phyloP scores from a whole-genome alignment of 129 eudicot genomes.

The Lactuca sativa region DNA sequence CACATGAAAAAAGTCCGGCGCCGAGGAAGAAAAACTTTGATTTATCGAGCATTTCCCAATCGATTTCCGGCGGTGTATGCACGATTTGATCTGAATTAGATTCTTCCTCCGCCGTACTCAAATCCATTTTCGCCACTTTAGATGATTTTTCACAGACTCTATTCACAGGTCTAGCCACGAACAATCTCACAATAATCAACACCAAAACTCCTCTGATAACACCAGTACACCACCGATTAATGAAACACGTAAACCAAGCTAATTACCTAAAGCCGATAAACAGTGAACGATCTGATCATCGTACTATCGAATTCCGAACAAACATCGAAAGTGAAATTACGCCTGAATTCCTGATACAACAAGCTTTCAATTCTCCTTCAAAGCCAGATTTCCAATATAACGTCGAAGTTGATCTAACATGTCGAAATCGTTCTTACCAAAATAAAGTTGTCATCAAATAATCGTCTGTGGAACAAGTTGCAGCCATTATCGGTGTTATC shows the following conservation, averaged over 20 bases:
- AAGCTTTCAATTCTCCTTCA: constrained; percentile 32
- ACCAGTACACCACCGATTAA: not conserved
- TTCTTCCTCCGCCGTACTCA: constrained; percentile 55
- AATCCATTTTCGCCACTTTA: constrained; percentile 63
- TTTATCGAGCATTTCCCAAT: constrained; percentile 90
- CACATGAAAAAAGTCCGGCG: constrained; percentile 83
- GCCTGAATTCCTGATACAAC: not conserved
- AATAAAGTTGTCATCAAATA: constrained; percentile 12
- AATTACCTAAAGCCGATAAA: constrained; percentile 8
- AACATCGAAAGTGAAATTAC: not conserved
- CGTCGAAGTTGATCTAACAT: constrained; percentile 42
- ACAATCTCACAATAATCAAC: constrained; percentile 14
- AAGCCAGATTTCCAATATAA: constrained; percentile 31
- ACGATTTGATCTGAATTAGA: constrained; percentile 41
- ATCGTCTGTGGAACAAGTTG: constrained; percentile 8
- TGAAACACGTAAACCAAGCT: not conserved
- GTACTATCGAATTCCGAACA: not conserved
- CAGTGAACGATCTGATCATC: constrained; percentile 14
- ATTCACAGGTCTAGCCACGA: constrained; percentile 18
- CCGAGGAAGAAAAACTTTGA: constrained; percentile 88
- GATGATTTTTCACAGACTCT: constrained; percentile 15
- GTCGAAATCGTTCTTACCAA: constrained; percentile 25
- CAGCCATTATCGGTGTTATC: constrained; percentile 21
- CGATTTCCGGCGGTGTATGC: constrained; percentile 75
- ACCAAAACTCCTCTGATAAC: not conserved